Evolutionary conservation across 345 rosid genomes (phyloP).

Genomic region (Alliaria petiolata): DNA sequence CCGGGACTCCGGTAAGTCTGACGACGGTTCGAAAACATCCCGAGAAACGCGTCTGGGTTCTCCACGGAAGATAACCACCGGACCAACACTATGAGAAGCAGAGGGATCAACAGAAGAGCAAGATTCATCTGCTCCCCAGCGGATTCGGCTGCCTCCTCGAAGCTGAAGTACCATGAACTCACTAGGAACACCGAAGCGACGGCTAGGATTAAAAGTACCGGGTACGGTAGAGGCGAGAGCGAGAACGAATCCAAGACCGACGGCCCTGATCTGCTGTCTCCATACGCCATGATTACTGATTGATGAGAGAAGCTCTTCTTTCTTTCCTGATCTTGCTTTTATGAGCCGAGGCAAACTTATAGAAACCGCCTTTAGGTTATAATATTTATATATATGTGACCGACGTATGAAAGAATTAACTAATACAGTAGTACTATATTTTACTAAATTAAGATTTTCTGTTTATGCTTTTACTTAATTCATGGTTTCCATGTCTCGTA

Average conservation of each 20-base stretch:
- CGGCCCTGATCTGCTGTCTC: conserved; percentile 39
- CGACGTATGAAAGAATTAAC: background rate
- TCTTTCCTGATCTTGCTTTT: background rate
- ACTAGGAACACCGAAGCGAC: conserved; percentile 54
- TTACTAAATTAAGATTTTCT: no score
- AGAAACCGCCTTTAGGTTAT: conserved; percentile 15
- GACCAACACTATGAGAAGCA: conserved; percentile 50
- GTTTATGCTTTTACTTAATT: no score
- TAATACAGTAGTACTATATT: background rate
- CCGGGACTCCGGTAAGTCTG: conserved; percentile 38
- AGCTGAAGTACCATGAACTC: conserved; percentile 59
- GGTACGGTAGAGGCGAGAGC: conserved; percentile 77
- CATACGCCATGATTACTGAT: conserved; percentile 33
- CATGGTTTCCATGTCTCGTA: background rate
- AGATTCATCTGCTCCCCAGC: conserved; percentile 51
- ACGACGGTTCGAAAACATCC: conserved; percentile 50
- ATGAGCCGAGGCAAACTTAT: background rate
- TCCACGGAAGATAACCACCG: conserved; percentile 69
- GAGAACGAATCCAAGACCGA: conserved; percentile 66
- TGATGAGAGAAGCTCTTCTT: conserved; percentile 1
- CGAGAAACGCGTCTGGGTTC: conserved; percentile 43
- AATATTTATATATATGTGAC: background rate
- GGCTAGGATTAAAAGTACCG: conserved; percentile 70
- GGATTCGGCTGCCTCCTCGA: conserved; percentile 54
- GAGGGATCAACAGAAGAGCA: conserved; percentile 57